Percentiles rank a stretch among this genome's conserved stretches.
Evolutionary conservation across 306 rosid species (phyloP).

Genomic region (Rubus parviflorus): DNA sequence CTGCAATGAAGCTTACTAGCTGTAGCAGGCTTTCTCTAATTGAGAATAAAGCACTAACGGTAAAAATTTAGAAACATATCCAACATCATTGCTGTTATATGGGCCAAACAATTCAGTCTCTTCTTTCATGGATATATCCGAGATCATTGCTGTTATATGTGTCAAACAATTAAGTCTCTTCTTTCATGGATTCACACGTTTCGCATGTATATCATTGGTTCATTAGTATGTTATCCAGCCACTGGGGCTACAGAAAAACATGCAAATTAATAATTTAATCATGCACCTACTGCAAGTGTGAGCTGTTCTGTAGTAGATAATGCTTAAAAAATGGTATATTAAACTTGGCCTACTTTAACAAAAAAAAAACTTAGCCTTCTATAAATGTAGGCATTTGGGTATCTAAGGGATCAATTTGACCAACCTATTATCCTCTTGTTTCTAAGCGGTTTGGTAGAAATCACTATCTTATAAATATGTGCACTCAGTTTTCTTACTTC

Average conservation of each 20-base stretch:
- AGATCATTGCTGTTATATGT: neutral
- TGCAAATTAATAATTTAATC: neutral
- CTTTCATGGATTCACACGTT: neutral
- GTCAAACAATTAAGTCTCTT: neutral
- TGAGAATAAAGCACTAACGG: slow-evolving; percentile 72
- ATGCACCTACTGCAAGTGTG: neutral
- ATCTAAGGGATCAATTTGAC: neutral
- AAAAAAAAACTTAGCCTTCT: neutral
- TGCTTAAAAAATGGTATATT: neutral
- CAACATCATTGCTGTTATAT: neutral
- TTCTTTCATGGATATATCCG: neutral
- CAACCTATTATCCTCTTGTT: neutral
- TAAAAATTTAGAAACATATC: slow-evolving; percentile 30
- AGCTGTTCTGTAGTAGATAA: neutral
- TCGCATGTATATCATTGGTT: neutral
- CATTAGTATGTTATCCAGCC: neutral
- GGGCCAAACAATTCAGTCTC: neutral
- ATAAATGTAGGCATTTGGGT: neutral
- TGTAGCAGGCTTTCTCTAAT: slow-evolving; percentile 79
- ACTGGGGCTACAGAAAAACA: neutral
- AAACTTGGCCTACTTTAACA: neutral
- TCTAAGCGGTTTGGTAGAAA: neutral
- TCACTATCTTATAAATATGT: neutral
- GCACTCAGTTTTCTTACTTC: neutral
- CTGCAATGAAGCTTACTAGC: slow-evolving; percentile 72